These are phyloP conservation scores for Podospora pseudoanserina DNA, from an alignment of 495 filamentous ascomycete genomes.

Conservation along the genomic window DNA sequence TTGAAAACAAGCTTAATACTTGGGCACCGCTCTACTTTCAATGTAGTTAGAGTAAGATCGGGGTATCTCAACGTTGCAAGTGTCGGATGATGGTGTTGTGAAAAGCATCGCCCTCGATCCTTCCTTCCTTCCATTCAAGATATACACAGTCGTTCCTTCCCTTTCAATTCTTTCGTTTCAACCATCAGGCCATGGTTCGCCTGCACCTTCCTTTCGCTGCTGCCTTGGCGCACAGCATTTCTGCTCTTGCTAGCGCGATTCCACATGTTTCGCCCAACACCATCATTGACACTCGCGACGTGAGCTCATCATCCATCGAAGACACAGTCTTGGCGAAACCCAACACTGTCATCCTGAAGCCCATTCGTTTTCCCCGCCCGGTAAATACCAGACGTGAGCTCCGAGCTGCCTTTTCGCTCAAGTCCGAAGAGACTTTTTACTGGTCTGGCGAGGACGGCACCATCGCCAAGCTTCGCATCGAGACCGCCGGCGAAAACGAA, in stretches of 20 bases:
- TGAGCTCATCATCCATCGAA: not conserved
- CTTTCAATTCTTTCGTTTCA: not conserved
- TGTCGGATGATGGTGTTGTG: not conserved
- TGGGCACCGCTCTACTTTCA: not conserved
- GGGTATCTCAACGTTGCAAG: not conserved
- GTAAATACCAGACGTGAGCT: slow-evolving; percentile 17
- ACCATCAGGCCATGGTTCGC: not conserved
- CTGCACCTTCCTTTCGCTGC: not conserved
- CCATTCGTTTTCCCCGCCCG: slow-evolving; percentile 9
- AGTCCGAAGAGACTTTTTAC: slow-evolving; percentile 15
- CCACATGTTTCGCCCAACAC: not conserved
- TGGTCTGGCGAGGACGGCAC: slow-evolving; percentile 22
- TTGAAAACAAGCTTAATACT: slow-evolving; percentile 3
- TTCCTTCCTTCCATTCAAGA: not conserved
- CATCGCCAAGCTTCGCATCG: slow-evolving; percentile 16
- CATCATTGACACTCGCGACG: not conserved
- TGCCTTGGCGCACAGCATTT: not conserved
- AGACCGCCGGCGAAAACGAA: slow-evolving; percentile 12
- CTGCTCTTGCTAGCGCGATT: not conserved
- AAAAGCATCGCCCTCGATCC: not conserved
- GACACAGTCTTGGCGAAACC: not conserved
- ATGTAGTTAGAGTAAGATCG: not conserved
- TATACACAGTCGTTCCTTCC: not conserved
- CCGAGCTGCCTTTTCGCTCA: slow-evolving; percentile 11
- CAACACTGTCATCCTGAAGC: slow-evolving; percentile 12